Conservation (phyloP, 2,329 filamentous ascomycete genomes). For the Ascochyta viciae-villosae region DNA sequence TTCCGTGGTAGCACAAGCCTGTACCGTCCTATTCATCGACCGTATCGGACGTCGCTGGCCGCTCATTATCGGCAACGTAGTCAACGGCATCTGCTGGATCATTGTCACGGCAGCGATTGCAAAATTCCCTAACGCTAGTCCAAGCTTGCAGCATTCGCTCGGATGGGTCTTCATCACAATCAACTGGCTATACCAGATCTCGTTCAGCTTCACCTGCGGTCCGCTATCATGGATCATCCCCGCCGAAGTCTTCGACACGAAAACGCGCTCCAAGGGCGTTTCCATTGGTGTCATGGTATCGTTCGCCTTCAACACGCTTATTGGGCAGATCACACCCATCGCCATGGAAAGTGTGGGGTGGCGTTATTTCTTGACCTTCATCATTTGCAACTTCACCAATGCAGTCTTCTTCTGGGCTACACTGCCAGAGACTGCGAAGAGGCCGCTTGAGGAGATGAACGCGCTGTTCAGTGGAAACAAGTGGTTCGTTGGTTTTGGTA, state of each 20-base stretch:
- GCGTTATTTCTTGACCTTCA: conserved; percentile 64
- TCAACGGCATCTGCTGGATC: not conserved
- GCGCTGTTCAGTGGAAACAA: conserved; percentile 58
- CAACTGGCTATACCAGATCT: not conserved
- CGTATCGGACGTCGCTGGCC: not conserved
- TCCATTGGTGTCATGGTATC: conserved; percentile 73
- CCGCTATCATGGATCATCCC: not conserved
- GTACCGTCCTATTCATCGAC: not conserved
- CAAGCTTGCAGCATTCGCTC: not conserved
- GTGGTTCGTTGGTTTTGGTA: conserved; percentile 9
- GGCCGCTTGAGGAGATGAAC: conserved; percentile 71
- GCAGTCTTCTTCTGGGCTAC: conserved; percentile 69
- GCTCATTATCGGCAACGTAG: not conserved
- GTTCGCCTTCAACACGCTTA: conserved; percentile 78
- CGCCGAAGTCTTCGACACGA: conserved; percentile 29
- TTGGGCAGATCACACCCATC: conserved; percentile 69
- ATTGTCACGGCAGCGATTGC: not conserved
- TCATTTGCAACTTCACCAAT: conserved; percentile 69
- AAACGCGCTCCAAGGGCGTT: conserved; percentile 74
- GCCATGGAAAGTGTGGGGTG: conserved; percentile 62
- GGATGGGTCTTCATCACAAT: not conserved
- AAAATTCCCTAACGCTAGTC: not conserved
- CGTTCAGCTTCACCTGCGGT: not conserved
- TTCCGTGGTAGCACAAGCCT: too few relatives aligned
- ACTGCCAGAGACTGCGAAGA: conserved; percentile 67